Evolutionary conservation across 148 eudicot species (phyloP).

Genomic region (Chenopodium album): DNA sequence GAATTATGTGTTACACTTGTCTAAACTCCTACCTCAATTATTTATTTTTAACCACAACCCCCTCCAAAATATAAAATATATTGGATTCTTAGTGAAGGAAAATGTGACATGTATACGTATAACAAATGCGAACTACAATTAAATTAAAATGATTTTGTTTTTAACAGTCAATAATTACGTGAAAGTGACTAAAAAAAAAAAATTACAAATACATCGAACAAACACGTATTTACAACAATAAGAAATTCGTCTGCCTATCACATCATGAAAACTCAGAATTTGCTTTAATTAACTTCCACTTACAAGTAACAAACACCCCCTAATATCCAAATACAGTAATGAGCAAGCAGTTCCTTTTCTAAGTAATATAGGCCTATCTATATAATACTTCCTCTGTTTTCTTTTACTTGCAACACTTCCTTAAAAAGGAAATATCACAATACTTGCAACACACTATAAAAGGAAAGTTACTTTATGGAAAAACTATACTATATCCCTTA

Average conservation of each 20-base stretch:
- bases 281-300: neutral
- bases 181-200: conserved; percentile 10
- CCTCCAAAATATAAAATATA: no score
- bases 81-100: neutral
- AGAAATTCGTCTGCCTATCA: neutral
- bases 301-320: neutral
- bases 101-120: conserved; percentile 1
- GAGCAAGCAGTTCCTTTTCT: neutral
- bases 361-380: neutral
- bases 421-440: no score
- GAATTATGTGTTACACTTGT: neutral
- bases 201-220: neutral
- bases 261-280: neutral
- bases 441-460: no score
- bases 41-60: no score
- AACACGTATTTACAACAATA: conserved; percentile 14
- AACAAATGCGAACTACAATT: neutral
- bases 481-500: no score
- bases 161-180: neutral
- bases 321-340: neutral
- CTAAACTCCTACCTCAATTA: neutral
- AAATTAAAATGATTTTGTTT: neutral
- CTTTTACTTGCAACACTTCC: no score
- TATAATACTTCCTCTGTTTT: no score
- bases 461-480: no score